phyloP scores from a whole-genome alignment of 2,329 filamentous ascomycete genomes.

The Gliomastix tumulicola region DNA sequence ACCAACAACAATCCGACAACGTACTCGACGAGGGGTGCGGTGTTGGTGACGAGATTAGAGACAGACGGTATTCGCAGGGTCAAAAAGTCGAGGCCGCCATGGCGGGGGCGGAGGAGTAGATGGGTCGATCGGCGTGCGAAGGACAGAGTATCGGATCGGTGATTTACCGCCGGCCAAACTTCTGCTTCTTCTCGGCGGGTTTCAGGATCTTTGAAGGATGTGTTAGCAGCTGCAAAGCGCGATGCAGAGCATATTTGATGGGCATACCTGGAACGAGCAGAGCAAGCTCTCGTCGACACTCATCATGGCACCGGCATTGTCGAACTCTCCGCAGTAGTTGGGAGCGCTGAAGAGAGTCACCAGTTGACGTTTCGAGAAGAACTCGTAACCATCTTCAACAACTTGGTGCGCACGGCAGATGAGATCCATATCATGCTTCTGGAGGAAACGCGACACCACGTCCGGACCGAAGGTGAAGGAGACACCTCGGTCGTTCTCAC shows the following conservation, averaged over 20 bases:
- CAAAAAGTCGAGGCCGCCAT: constrained; percentile 2
- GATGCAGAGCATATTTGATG: no score
- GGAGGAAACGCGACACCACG: constrained; percentile 92
- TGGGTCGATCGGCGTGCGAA: constrained; percentile 2
- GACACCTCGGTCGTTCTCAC: constrained; percentile 96
- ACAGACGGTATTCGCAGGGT: constrained; percentile 2
- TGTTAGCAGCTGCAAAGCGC: no score
- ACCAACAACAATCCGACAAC: constrained; percentile 1
- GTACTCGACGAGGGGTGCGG: constrained; percentile 1
- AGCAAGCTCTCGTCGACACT: constrained; percentile 97
- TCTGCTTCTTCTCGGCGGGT: constrained; percentile 99
- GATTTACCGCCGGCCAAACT: no score
- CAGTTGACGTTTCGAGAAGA: constrained; percentile 97
- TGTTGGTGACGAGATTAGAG: constrained; percentile 2
- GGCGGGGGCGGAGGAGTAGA: neutral
- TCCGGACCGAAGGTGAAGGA: constrained; percentile 98
- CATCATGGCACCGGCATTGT: constrained; percentile 99
- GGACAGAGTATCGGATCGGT: no score
- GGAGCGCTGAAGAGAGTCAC: constrained; percentile 97
- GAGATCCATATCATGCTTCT: constrained; percentile 99
- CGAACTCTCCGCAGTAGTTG: constrained; percentile 99
- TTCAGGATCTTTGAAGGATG: constrained; percentile 82
- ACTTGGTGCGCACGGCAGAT: constrained; percentile 99
- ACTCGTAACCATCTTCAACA: constrained; percentile 98
- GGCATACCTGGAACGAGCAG: constrained; percentile 88